Conservation (phyloP, 2,329 filamentous ascomycete species). For the Aspergillus sp. region DNA sequence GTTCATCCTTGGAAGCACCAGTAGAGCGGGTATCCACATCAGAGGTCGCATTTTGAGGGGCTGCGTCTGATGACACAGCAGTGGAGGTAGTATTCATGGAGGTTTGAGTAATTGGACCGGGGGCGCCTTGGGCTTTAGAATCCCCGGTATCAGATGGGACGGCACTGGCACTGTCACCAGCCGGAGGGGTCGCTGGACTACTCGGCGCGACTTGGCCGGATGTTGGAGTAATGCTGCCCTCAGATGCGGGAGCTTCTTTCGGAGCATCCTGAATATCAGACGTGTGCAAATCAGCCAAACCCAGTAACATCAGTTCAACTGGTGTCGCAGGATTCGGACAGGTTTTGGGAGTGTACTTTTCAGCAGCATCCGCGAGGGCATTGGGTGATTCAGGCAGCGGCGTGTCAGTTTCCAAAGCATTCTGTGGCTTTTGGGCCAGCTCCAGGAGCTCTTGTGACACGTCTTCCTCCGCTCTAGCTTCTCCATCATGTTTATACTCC, state of each 20-base stretch:
- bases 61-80: conserved; percentile 16
- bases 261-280: conserved; percentile 22
- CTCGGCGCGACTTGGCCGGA: conserved; percentile 20
- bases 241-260: not conserved
- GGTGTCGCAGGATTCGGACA: conserved; percentile 19
- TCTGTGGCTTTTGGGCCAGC: conserved; percentile 19
- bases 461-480: conserved; percentile 59
- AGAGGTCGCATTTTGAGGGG: conserved; percentile 22
- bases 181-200: conserved; percentile 2
- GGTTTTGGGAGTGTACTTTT: conserved; percentile 18
- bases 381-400: not conserved
- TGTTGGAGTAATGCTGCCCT: conserved; percentile 18
- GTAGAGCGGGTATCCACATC: conserved; percentile 24
- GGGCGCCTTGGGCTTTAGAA: conserved; percentile 20
- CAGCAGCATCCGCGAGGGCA: conserved; percentile 22
- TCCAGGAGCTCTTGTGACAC: conserved; percentile 57
- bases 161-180: conserved; percentile 1
- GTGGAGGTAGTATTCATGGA: conserved; percentile 18
- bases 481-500: conserved; percentile 85
- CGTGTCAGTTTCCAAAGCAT: conserved; percentile 19
- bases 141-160: conserved; percentile 16
- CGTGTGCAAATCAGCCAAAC: conserved; percentile 4
- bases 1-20: conserved; percentile 32
- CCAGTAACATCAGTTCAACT: conserved; percentile 17
- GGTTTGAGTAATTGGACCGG: conserved; percentile 10